Base-by-base conservation (phyloP, 345 rosid species). In the Firmiana major region DNA sequence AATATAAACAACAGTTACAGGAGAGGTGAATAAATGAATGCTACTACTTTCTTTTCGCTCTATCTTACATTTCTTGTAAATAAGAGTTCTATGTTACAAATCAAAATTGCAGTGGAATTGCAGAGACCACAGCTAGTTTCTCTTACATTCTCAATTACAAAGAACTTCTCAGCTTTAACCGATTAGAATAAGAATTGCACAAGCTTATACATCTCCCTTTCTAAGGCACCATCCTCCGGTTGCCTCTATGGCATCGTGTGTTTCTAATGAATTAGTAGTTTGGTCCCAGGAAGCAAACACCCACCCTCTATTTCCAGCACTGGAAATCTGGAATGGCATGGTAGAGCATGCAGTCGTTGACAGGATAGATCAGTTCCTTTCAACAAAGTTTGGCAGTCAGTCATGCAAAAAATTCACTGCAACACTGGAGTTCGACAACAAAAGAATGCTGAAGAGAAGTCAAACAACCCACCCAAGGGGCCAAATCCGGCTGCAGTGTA, bases 21-120 rank as follows among this genome's bases (percentile, higher is more conserved):
- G 70, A 75, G 72, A 34, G 71, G 82, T 79, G 80, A 82, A 79
- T 73, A 59, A 86, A 83, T 75, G 78, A 83, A 84, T 86, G 80
- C 75, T 6, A 69, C 76, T 80, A 75, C 83, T 82, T 75, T 54
- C 26, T 77, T 79, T 76, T 42, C 79, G 71, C 76, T 78, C 85
- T 87, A 85, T 82, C 85, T 63, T 79, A 84, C 86, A 81, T 79
- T 80, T 78, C 79, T 63, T 75, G 75, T 83, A 75, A 85, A 77
- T 73, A 82, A 81, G 77, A 80, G 84, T 79, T 74, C 55, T 83
- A 86, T 86, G 89, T 81, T 86, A 86, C 89, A 84, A 81, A 86
- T 84, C 91, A 88, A 88, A 88, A 88, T 81, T 86, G 84, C 75
- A 40, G 84, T 81, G 84, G 83, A 28, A 79, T 71, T 62, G 77